A percentile compares a stretch with the other conserved stretches of the same genome.
phyloP scores from a whole-genome alignment of 2,329 filamentous ascomycete species.

The Trichoderma atroviride region DNA sequence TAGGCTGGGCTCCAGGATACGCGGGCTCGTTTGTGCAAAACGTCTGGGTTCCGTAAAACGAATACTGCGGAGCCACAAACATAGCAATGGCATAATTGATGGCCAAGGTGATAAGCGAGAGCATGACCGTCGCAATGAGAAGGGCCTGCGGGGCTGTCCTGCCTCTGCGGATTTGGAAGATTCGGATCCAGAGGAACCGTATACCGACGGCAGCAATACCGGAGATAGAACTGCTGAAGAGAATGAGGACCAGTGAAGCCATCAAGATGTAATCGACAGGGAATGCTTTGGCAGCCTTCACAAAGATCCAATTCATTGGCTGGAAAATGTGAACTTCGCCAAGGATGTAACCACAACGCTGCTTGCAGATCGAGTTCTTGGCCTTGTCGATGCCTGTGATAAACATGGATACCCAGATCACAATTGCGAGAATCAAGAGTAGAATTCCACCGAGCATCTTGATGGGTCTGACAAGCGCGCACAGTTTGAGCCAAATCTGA shows the following conservation, averaged over 20 bases:
- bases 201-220: constrained; percentile 88
- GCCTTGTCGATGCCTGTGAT: constrained; percentile 96
- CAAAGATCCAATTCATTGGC: constrained; percentile 82
- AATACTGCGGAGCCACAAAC: constrained; percentile 94
- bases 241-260: constrained; percentile 77
- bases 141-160: constrained; percentile 90
- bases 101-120: constrained; percentile 85
- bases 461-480: constrained; percentile 81
- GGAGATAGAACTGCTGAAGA: constrained; percentile 86
- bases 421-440: constrained; percentile 70
- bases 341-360: constrained; percentile 88
- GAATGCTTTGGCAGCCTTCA: constrained; percentile 79
- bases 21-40: constrained; percentile 77
- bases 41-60: constrained; percentile 90
- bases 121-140: constrained; percentile 84
- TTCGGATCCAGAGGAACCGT: constrained; percentile 90
- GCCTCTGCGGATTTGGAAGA: constrained; percentile 89
- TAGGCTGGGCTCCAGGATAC: constrained; percentile 66
- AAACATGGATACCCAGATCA: constrained; percentile 90
- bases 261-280: constrained; percentile 92
- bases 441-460: constrained; percentile 85
- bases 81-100: constrained; percentile 93
- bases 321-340: constrained; percentile 89
- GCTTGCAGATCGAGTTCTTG: constrained; percentile 90
- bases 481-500: constrained; percentile 75